A percentile compares a stretch with the other conserved stretches of the same genome.
phyloP scores from a whole-genome alignment of 306 rosid genomes.

The Vigna radiata region DNA sequence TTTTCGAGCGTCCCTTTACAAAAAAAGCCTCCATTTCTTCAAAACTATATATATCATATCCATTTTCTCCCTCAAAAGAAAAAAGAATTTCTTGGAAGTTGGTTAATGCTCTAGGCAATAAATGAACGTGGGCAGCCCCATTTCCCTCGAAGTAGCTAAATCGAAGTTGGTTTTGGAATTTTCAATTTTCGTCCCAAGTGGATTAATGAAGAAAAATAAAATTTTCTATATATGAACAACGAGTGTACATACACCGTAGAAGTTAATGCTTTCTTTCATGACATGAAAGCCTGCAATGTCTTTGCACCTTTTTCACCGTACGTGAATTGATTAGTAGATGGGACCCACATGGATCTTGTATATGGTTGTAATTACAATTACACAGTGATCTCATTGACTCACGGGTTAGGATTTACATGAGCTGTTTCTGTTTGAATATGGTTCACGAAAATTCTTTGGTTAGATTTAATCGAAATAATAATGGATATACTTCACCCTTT shows the following conservation, averaged over 20 bases:
- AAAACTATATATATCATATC: conserved; percentile 38
- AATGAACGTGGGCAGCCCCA: conserved; percentile 31
- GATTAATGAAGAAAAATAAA: conserved; percentile 17
- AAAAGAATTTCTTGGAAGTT: conserved; percentile 70
- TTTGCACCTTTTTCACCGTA: neutral
- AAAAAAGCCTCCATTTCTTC: conserved; percentile 58
- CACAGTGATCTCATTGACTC: conserved; percentile 32
- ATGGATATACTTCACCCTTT: conserved; percentile 32
- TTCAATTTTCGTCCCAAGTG: conserved; percentile 34
- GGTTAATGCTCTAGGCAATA: conserved; percentile 45
- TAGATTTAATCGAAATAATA: conserved; percentile 26
- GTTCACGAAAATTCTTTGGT: conserved; percentile 5
- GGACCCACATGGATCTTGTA: conserved; percentile 24
- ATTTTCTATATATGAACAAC: neutral
- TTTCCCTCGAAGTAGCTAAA: conserved; percentile 39
- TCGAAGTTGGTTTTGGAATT: conserved; percentile 34
- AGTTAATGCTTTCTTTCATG: conserved; percentile 17
- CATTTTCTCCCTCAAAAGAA: conserved; percentile 50
- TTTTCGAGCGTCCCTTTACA: conserved; percentile 67
- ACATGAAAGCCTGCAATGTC: neutral
- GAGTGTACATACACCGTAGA: neutral
- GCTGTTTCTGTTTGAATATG: conserved; percentile 26
- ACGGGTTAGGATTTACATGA: conserved; percentile 40
- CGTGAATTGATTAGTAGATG: neutral
- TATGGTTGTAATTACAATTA: neutral